These are phyloP conservation scores for Trichophyton rubrum DNA, from an alignment of 2,329 filamentous ascomycete species.

Conservation along the genomic window DNA sequence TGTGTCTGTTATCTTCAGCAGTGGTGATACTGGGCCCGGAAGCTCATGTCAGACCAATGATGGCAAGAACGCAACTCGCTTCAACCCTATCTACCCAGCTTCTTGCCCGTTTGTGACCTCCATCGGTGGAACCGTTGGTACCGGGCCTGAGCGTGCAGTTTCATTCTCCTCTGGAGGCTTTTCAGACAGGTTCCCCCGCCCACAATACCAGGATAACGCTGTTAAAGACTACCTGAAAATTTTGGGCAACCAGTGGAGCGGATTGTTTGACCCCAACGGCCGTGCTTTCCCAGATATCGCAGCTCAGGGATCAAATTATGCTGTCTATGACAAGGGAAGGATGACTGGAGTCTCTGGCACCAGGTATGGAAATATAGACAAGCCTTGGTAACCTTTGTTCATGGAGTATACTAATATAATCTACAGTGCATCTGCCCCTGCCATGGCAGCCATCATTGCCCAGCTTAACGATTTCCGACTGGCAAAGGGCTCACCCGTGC, in stretches of 20 bases:
- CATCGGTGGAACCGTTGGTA: constrained; percentile 46
- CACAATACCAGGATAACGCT: constrained; percentile 35
- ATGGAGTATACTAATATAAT: not conserved
- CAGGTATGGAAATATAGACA: constrained; percentile 6
- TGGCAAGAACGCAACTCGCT: constrained; percentile 39
- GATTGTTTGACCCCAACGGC: constrained; percentile 40
- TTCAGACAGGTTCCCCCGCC: constrained; percentile 37
- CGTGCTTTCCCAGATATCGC: constrained; percentile 51
- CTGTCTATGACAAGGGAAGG: constrained; percentile 29
- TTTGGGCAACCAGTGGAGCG: constrained; percentile 28
- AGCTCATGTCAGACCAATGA: constrained; percentile 44
- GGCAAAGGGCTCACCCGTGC: constrained; percentile 37
- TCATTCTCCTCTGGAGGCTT: constrained; percentile 42
- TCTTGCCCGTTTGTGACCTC: constrained; percentile 51
- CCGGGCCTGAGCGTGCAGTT: constrained; percentile 36
- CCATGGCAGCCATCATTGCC: constrained; percentile 50
- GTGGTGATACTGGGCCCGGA: constrained; percentile 52
- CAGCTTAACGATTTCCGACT: constrained; percentile 53
- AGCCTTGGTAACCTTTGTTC: too few species aligned
- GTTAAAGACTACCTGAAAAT: constrained; percentile 36
- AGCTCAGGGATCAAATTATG: constrained; percentile 40
- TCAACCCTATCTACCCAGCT: constrained; percentile 44
- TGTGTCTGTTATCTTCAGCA: constrained; percentile 52
- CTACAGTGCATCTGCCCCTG: constrained; percentile 46
- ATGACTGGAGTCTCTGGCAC: constrained; percentile 36